Percentiles rank a stretch among this genome's conserved stretches.
Conservation (phyloP, 2,329 filamentous ascomycete species). For the Lizonia empirigonia region DNA sequence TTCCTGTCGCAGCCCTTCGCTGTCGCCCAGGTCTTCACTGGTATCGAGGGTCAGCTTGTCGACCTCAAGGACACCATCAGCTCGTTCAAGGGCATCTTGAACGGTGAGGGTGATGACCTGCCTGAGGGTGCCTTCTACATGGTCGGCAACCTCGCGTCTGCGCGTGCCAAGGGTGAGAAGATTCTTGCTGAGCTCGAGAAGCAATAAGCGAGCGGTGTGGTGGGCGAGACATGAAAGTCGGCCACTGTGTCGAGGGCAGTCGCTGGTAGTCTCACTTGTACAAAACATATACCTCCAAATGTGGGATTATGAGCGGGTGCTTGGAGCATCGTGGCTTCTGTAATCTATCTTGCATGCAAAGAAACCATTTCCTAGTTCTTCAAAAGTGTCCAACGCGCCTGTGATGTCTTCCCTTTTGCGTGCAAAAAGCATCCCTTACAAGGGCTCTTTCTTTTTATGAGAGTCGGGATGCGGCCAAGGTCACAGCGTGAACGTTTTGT, state of each 20-base stretch:
- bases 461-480: too few species aligned
- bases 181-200: conserved; percentile 91
- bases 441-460: neutral
- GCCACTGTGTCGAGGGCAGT: conserved; percentile 41
- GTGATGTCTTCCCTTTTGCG: neutral
- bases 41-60: conserved; percentile 95
- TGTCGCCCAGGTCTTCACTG: conserved; percentile 82
- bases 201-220: conserved; percentile 43
- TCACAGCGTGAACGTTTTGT: too few species aligned
- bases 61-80: conserved; percentile 98
- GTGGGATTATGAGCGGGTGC: conserved; percentile 42
- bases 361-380: conserved; percentile 41
- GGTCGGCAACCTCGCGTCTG: conserved; percentile 94
- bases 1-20: conserved; percentile 99
- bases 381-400: neutral
- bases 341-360: conserved; percentile 50
- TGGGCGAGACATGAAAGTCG: conserved; percentile 43
- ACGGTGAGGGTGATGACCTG: conserved; percentile 92
- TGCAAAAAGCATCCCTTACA: too few species aligned
- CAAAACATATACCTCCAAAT: conserved; percentile 47
- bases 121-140: conserved; percentile 97
- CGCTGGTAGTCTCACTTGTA: conserved; percentile 46
- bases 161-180: conserved; percentile 98
- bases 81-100: conserved; percentile 97
- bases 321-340: conserved; percentile 46